Percentiles rank a stretch among this genome's conserved stretches.
Conservation (phyloP, 495 filamentous ascomycete species). For the Amorphotheca resinae region DNA sequence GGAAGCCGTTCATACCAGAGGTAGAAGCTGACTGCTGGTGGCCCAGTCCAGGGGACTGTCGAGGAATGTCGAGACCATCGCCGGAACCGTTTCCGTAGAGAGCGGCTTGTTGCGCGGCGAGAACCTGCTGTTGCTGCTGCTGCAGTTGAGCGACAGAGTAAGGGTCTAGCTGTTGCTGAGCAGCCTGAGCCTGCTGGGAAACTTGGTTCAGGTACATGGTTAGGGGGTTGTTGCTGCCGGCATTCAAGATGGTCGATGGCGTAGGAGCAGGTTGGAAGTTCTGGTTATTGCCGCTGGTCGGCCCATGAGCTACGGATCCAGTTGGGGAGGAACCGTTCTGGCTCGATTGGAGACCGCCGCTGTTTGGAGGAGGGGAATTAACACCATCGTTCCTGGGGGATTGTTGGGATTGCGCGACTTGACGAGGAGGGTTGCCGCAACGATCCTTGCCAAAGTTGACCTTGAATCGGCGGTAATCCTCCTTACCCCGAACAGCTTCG, state of each 20-base stretch:
- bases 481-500: slow-evolving; percentile 83
- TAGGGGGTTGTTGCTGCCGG: slow-evolving; percentile 71
- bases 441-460: slow-evolving; percentile 99
- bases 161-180: slow-evolving; percentile 35
- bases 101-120: slow-evolving; percentile 46
- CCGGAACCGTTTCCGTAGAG: slow-evolving; percentile 39
- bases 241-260: slow-evolving; percentile 63
- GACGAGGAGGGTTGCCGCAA: slow-evolving; percentile 90
- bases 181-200: slow-evolving; percentile 53
- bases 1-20: slow-evolving; percentile 40
- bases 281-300: slow-evolving; percentile 14
- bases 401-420: slow-evolving; percentile 46
- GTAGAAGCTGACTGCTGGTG: slow-evolving; percentile 52
- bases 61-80: slow-evolving; percentile 27
- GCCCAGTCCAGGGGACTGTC: slow-evolving; percentile 23
- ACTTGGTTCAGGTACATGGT: slow-evolving; percentile 90
- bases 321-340: slow-evolving; percentile 53
- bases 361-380: slow-evolving; percentile 48
- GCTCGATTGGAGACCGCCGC: slow-evolving; percentile 26
- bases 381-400: slow-evolving; percentile 42
- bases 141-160: slow-evolving; percentile 37
- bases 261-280: slow-evolving; percentile 29
- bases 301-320: slow-evolving; percentile 19
- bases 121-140: slow-evolving; percentile 54
- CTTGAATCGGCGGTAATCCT: slow-evolving; percentile 97